Percentiles rank a stretch among this genome's conserved stretches.
Evolutionary conservation across 148 eudicot species (phyloP).

Genomic region (Salicornia ramosissima): DNA sequence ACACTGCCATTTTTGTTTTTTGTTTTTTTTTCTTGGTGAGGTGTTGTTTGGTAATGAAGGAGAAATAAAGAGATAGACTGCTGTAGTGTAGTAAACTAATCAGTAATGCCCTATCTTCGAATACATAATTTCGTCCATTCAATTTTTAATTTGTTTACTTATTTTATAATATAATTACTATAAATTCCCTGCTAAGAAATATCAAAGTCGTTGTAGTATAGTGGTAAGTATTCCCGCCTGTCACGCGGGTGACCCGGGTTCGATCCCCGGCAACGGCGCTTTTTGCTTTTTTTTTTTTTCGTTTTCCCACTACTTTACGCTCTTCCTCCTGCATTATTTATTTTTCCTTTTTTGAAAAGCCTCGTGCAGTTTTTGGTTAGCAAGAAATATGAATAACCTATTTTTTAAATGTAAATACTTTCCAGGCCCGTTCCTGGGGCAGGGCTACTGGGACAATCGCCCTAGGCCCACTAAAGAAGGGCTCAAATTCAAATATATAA

Average conservation of each 20-base stretch:
- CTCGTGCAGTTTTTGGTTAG: no score
- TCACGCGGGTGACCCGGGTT: slow-evolving; percentile 99
- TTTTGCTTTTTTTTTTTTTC: neutral
- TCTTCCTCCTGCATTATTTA: no score
- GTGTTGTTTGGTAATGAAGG: neutral
- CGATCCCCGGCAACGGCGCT: slow-evolving; percentile 99
- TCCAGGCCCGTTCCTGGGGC: no score
- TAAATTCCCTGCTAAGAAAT: neutral
- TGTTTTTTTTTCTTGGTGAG: neutral
- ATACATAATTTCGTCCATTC: slow-evolving; percentile 10
- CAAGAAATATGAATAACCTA: no score
- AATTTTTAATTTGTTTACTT: neutral
- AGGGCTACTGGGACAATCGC: no score
- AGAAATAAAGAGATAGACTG: neutral
- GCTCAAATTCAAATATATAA: no score
- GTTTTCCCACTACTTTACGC: neutral
- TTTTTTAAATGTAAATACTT: no score
- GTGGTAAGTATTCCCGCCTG: slow-evolving; percentile 99
- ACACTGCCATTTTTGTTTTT: slow-evolving; percentile 5
- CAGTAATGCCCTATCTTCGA: slow-evolving; percentile 5
- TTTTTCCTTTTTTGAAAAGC: no score
- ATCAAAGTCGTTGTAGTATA: slow-evolving; percentile 91
- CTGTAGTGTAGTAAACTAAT: neutral
- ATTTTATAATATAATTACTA: no score
- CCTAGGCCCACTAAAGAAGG: no score